A percentile compares a stretch with the other conserved stretches of the same genome.
Evolutionary conservation across 2,329 filamentous ascomycete genomes (phyloP).

Genomic region (Phialemonium atrogriseum): DNA sequence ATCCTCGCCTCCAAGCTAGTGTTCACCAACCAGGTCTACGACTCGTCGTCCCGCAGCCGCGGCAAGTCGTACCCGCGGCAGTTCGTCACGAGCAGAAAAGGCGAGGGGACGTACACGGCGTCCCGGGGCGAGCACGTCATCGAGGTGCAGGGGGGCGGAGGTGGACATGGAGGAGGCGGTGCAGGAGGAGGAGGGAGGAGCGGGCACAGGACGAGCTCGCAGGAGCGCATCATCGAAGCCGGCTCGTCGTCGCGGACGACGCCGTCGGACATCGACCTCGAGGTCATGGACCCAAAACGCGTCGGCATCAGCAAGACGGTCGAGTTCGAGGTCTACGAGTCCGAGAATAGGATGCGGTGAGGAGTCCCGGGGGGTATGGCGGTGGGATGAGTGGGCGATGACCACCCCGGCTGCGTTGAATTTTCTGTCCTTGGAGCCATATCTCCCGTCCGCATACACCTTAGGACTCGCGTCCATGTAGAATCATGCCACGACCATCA

Average conservation of each 20-base stretch:
- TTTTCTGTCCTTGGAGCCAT: no score
- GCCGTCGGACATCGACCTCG: not conserved
- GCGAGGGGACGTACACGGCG: not conserved
- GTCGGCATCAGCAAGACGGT: constrained; percentile 1
- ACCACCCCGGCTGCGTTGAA: no score
- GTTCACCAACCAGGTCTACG: constrained; percentile 9
- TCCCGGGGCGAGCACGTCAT: not conserved
- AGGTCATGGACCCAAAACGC: not conserved
- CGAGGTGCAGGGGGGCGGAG: no score
- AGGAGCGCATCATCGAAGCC: constrained; percentile 1
- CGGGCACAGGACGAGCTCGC: not conserved
- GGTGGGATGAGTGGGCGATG: no score
- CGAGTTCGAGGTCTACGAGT: constrained; percentile 1
- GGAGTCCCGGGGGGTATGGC: no score
- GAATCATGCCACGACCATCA: no score
- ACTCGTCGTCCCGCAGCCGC: constrained; percentile 4
- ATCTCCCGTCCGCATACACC: no score
- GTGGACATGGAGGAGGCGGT: no score
- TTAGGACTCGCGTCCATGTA: no score
- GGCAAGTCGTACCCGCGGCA: not conserved
- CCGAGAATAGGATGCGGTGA: not conserved
- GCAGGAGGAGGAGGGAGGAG: no score
- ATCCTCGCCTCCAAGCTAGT: constrained; percentile 24
- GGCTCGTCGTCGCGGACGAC: not conserved
- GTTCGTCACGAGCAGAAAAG: not conserved